phyloP scores from a whole-genome alignment of 2,329 filamentous ascomycete genomes.

The Gnomoniopsis sp. region DNA sequence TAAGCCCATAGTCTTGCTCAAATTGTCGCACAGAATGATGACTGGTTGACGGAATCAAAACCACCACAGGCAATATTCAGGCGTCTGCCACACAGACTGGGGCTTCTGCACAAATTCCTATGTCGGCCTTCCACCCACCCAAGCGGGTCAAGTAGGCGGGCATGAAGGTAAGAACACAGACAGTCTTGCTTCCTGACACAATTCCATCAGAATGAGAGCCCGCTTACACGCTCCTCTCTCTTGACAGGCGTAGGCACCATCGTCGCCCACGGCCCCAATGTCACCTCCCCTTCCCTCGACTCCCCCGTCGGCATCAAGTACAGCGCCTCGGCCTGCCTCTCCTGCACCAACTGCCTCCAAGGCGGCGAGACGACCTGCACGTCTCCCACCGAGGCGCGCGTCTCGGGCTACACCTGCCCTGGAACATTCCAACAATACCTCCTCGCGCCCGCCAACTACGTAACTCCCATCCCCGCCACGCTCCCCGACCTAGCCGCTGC shows the following conservation, averaged over 20 bases:
- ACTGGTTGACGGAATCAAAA: not conserved
- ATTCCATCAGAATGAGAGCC: not conserved
- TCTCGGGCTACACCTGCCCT: constrained; percentile 35
- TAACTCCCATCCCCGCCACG: constrained; percentile 24
- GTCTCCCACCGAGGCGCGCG: constrained; percentile 28
- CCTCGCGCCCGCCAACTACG: constrained; percentile 26
- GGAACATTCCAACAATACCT: constrained; percentile 31
- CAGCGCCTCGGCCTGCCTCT: not conserved
- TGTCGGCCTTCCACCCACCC: not conserved
- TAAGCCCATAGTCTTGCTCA: no score
- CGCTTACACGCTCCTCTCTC: not conserved
- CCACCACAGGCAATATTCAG: not conserved
- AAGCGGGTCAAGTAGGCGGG: not conserved
- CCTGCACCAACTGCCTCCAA: constrained; percentile 32
- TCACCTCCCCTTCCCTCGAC: not conserved
- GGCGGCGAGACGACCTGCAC: constrained; percentile 37
- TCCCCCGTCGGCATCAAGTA: constrained; percentile 1
- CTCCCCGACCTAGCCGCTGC: constrained; percentile 20
- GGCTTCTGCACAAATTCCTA: constrained; percentile 1
- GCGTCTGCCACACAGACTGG: constrained; percentile 2
- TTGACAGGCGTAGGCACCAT: not conserved
- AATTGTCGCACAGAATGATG: no score
- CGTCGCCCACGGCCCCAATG: not conserved
- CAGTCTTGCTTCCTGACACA: no score
- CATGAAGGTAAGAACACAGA: not conserved